Conservation (phyloP, 352 stramenopile genomes). For the Pythium apleroticum region DNA sequence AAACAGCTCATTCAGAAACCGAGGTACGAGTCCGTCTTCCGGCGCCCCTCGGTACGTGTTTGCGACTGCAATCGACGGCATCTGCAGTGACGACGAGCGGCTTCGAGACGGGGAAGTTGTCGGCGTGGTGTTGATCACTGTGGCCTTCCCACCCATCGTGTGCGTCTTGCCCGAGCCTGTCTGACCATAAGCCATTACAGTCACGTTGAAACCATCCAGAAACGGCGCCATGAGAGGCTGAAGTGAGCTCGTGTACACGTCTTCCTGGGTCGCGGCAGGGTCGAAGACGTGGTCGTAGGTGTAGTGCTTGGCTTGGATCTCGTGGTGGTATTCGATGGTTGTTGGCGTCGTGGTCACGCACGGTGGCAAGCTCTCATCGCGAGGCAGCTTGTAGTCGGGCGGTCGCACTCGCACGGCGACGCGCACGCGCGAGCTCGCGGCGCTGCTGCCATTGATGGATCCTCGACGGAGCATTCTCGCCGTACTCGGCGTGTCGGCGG, state of each 20-base stretch:
- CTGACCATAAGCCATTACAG: constrained; percentile 59
- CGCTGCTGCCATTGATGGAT: constrained; percentile 12
- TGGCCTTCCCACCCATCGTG: constrained; percentile 47
- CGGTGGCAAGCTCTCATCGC: constrained; percentile 20
- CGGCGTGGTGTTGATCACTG: constrained; percentile 27
- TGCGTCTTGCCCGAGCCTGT: constrained; percentile 61
- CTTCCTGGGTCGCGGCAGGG: constrained; percentile 35
- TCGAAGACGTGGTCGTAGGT: constrained; percentile 71
- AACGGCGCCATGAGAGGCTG: constrained; percentile 49
- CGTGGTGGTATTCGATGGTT: constrained; percentile 37
- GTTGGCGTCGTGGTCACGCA: constrained; percentile 23
- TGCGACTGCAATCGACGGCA: constrained; percentile 11
- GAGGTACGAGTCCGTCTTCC: constrained; percentile 49
- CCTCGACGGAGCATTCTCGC: constrained; percentile 20
- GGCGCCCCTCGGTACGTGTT: constrained; percentile 18
- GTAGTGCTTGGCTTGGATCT: constrained; percentile 48
- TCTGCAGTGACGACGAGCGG: constrained; percentile 20
- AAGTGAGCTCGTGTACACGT: constrained; percentile 40
- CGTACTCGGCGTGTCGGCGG: background rate
- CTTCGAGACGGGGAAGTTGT: constrained; percentile 26
- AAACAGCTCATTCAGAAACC: constrained; percentile 55
- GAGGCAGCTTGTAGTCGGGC: constrained; percentile 29
- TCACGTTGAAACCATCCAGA: constrained; percentile 62
- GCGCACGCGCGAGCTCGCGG: constrained; percentile 37
- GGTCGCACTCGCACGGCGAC: constrained; percentile 70